Conservation (phyloP, 768 basidiomycete genomes). For the Boletales sp. region DNA sequence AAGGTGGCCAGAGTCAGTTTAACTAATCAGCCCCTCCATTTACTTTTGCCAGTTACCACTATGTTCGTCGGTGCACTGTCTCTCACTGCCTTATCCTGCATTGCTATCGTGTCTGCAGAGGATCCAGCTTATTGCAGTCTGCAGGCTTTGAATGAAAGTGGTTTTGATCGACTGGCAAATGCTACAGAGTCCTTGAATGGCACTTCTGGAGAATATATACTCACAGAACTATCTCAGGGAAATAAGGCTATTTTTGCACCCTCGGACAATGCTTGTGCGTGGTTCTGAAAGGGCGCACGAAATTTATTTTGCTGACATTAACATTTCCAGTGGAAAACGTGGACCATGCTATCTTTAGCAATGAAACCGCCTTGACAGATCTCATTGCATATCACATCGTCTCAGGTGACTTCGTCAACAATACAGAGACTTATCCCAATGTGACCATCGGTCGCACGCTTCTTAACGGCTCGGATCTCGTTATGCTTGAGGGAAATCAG, state of each 20-base stretch:
- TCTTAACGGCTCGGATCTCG: slow-evolving; percentile 45
- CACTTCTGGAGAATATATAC: slow-evolving; percentile 43
- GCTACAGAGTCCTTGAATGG: slow-evolving; percentile 40
- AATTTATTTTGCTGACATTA: slow-evolving; percentile 2
- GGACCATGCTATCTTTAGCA: slow-evolving; percentile 16
- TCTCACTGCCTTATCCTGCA: slow-evolving; percentile 18
- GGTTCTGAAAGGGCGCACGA: not conserved
- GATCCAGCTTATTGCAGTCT: slow-evolving; percentile 34
- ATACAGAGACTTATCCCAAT: slow-evolving; percentile 47
- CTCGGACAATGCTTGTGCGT: slow-evolving; percentile 51
- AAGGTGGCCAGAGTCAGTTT: not conserved
- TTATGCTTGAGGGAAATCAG: slow-evolving; percentile 55
- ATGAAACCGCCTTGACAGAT: slow-evolving; percentile 40
- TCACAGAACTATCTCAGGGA: slow-evolving; percentile 41
- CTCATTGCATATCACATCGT: slow-evolving; percentile 58
- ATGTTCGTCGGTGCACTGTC: slow-evolving; percentile 16
- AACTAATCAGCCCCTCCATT: not conserved
- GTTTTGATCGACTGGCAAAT: slow-evolving; percentile 41
- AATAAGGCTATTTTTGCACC: slow-evolving; percentile 57
- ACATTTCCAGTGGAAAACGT: slow-evolving; percentile 3
- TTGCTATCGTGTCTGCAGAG: slow-evolving; percentile 29
- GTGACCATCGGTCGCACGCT: slow-evolving; percentile 63
- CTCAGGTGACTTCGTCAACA: slow-evolving; percentile 45
- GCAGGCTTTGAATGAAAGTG: slow-evolving; percentile 35
- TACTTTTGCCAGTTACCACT: not conserved